Evolutionary conservation across 305 asterid genomes (phyloP).

Genomic region (Stenogyne calaminthoides): DNA sequence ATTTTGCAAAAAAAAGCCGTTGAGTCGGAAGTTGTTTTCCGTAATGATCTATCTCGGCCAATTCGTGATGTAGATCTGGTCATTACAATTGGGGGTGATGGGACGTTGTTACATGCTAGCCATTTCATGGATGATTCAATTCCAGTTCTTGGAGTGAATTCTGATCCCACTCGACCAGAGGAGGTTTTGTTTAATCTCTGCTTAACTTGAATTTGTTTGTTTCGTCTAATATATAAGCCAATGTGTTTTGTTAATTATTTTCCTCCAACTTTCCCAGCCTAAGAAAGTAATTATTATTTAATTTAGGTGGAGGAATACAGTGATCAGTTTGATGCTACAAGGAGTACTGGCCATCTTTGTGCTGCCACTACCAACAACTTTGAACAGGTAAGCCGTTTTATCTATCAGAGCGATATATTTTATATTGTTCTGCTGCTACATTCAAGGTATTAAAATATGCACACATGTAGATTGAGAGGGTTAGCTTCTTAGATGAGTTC

Average conservation of each 20-base stretch:
- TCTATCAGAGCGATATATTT: neutral
- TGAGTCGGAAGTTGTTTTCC: constrained; percentile 47
- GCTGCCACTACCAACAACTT: constrained; percentile 68
- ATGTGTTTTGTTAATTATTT: neutral
- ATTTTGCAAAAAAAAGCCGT: constrained; percentile 49
- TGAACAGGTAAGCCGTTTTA: constrained; percentile 49
- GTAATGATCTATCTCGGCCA: constrained; percentile 52
- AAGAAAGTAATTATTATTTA: constrained; percentile 25
- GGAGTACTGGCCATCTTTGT: constrained; percentile 88
- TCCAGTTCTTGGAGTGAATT: constrained; percentile 78
- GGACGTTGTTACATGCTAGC: constrained; percentile 66
- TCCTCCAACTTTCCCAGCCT: neutral
- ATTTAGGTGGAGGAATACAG: constrained; percentile 52
- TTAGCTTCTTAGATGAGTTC: neutral
- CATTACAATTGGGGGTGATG: constrained; percentile 78
- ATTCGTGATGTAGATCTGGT: constrained; percentile 67
- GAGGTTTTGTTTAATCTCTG: constrained; percentile 47
- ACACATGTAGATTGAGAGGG: neutral
- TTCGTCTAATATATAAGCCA: neutral
- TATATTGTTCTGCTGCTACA: constrained; percentile 8
- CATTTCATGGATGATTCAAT: constrained; percentile 61
- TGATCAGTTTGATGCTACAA: constrained; percentile 70
- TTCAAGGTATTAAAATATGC: neutral
- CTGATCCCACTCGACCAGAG: constrained; percentile 71
- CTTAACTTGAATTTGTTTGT: neutral